phyloP scores from a whole-genome alignment of 805 yeast species.

The Zygosaccharomyces kombuchaensis region DNA sequence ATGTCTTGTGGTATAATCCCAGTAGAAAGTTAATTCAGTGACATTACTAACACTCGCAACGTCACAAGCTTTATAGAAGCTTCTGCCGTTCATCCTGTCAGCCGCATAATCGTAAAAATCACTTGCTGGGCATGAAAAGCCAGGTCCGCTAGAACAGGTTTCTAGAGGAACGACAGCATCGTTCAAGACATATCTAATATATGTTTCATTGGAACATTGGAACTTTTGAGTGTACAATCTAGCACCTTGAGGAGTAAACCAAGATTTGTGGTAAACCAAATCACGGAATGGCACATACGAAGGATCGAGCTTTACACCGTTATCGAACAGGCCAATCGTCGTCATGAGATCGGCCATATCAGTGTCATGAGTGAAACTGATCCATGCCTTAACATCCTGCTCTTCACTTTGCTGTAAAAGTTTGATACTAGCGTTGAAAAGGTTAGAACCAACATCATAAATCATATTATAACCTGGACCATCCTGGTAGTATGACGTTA shows the following conservation, averaged over 20 bases:
- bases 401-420: conserved; percentile 45
- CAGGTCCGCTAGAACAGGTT: conserved; percentile 50
- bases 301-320: conserved; percentile 39
- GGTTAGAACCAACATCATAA: conserved; percentile 57
- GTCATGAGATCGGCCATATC: conserved; percentile 57
- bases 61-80: conserved; percentile 35
- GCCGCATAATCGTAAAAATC: conserved; percentile 35
- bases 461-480: conserved; percentile 62
- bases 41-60: conserved; percentile 16
- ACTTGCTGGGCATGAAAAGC: conserved; percentile 43
- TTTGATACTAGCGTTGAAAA: conserved; percentile 48
- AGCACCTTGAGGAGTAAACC: conserved; percentile 57
- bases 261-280: conserved; percentile 44
- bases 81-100: conserved; percentile 29
- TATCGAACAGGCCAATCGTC: conserved; percentile 53
- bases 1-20: conserved; percentile 17
- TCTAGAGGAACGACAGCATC: conserved; percentile 53
- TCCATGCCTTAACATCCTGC: conserved; percentile 53
- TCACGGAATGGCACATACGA: conserved; percentile 43
- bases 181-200: conserved; percentile 46
- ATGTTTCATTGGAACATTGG: conserved; percentile 39
- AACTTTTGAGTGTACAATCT: conserved; percentile 48
- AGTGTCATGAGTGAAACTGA: conserved; percentile 74
- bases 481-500: conserved; percentile 53
- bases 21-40: conserved; percentile 25